Percentiles rank a stretch among this genome's conserved stretches.
phyloP scores from a whole-genome alignment of 495 filamentous ascomycete species.

The Cenococcum geophilum region DNA sequence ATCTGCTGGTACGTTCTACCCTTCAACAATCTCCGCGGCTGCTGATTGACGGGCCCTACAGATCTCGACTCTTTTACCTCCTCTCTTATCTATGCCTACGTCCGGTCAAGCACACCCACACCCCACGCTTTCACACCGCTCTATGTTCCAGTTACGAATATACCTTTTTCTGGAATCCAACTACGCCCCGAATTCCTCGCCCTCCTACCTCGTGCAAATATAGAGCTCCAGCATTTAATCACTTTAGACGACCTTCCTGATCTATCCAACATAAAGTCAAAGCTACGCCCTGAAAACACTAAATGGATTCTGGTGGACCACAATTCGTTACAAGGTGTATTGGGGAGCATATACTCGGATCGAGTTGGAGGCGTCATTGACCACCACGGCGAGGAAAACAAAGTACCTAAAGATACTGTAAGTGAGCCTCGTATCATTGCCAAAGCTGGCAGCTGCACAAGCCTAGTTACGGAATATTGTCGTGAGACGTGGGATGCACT shows the following conservation, averaged over 20 bases:
- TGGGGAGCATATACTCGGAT: slow-evolving; percentile 41
- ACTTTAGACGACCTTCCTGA: slow-evolving; percentile 43
- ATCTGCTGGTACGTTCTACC: slow-evolving; percentile 52
- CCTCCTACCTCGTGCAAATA: slow-evolving; percentile 41
- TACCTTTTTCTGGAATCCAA: slow-evolving; percentile 60
- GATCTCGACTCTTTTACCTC: slow-evolving; percentile 92
- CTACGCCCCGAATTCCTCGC: slow-evolving; percentile 72
- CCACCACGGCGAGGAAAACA: slow-evolving; percentile 79
- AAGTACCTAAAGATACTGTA: slow-evolving; percentile 45
- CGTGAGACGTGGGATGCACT: slow-evolving; percentile 50
- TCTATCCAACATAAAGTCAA: slow-evolving; percentile 23
- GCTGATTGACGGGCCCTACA: slow-evolving; percentile 26
- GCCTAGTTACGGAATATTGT: slow-evolving; percentile 63
- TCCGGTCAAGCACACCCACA: slow-evolving; percentile 52
- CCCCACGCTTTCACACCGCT: slow-evolving; percentile 44
- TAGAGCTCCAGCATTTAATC: slow-evolving; percentile 39
- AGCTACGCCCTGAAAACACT: slow-evolving; percentile 38
- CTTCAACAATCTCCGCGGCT: background rate
- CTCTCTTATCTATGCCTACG: slow-evolving; percentile 78
- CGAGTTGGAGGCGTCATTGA: slow-evolving; percentile 74
- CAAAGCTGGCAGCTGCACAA: slow-evolving; percentile 69
- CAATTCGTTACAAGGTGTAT: slow-evolving; percentile 62
- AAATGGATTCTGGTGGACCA: slow-evolving; percentile 80
- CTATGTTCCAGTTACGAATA: slow-evolving; percentile 78
- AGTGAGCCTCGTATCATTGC: slow-evolving; percentile 57